Base-by-base conservation (phyloP, 2,329 filamentous ascomycete genomes). In the Trichophyton rubrum region DNA sequence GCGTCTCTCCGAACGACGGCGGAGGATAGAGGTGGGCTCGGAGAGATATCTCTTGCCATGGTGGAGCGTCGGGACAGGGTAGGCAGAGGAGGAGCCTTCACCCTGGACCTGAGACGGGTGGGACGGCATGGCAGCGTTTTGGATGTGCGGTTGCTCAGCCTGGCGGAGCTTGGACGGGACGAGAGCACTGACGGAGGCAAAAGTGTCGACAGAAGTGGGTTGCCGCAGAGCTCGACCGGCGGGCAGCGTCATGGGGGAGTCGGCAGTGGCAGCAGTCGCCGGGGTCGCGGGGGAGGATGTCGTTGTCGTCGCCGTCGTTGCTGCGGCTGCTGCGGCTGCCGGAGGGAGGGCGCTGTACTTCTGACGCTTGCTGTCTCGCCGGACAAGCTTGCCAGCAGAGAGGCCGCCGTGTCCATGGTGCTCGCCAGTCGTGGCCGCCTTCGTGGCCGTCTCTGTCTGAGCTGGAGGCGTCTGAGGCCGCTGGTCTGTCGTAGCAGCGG, bases 1-100 rank as follows among this genome's bases (percentile, higher is more conserved):
- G 67, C 86, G 83, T 74, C 89, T 95, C 77, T 84, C 90, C 45
- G 87, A 87, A 69, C 85, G 89, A 63, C 86, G 85, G 62, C 85
- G 82, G 58, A 82, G 74, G 30, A 86, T 74, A 13, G 33, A 38
- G 24, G 77, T 72, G 4, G 77, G 77, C 58, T 85, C 82, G 65
- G 81, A 79, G 61, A 79, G 79, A 64, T 79, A 79, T 66, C 82
- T 82, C 71, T 86, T 88, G 66, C 78, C 80, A 63, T 76, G 77
- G 63, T 76, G 77, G 63, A 77, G 71, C 62, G 78, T 79, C 63
- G 78, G 81, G 63, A 74, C 70, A 66, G 75, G 71, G 71, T 78
- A 70, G 68, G 78, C 3, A 13, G 33, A 9, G 9, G 33, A 9
- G 33, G 33, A 13, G 33, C 3, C 74, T 56, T 74, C 70, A 64